These are phyloP conservation scores for Nicotiana obtusifolia DNA, from an alignment of 257 asterid genomes.

Conservation along the genomic window DNA sequence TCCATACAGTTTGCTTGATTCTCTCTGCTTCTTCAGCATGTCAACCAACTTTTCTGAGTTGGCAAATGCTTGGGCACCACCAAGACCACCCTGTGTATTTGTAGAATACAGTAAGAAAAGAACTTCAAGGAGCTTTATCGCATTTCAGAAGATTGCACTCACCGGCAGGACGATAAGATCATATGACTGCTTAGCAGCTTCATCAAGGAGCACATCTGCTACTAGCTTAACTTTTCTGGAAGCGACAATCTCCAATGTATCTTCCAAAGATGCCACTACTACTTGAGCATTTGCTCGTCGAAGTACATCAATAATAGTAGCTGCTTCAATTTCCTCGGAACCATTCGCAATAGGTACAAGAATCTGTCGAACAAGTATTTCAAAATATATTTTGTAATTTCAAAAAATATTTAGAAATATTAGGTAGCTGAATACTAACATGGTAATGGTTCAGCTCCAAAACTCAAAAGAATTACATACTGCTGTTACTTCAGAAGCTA, in stretches of 20 bases:
- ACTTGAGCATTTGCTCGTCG: constrained; percentile 87
- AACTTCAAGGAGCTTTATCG: background rate
- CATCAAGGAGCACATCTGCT: constrained; percentile 81
- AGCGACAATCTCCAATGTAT: constrained; percentile 66
- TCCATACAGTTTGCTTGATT: constrained; percentile 60
- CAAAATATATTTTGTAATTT: background rate
- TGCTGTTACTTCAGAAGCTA: background rate
- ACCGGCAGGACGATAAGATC: constrained; percentile 88
- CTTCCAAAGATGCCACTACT: constrained; percentile 79
- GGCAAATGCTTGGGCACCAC: constrained; percentile 91
- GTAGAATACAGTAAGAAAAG: background rate
- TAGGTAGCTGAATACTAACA: background rate
- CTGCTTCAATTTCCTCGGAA: constrained; percentile 95
- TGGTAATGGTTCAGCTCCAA: background rate
- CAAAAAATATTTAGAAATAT: background rate
- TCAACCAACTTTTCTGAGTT: constrained; percentile 63
- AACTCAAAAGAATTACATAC: background rate
- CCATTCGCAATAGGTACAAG: constrained; percentile 98
- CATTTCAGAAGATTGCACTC: constrained; percentile 19
- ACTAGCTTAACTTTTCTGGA: constrained; percentile 87
- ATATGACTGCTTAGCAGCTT: constrained; percentile 47
- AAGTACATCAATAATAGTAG: constrained; percentile 75
- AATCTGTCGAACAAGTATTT: constrained; percentile 37
- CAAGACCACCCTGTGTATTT: constrained; percentile 75
- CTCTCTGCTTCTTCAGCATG: constrained; percentile 74